phyloP scores from a whole-genome alignment of 129 eudicot genomes.

The Saposhnikovia divaricata region DNA sequence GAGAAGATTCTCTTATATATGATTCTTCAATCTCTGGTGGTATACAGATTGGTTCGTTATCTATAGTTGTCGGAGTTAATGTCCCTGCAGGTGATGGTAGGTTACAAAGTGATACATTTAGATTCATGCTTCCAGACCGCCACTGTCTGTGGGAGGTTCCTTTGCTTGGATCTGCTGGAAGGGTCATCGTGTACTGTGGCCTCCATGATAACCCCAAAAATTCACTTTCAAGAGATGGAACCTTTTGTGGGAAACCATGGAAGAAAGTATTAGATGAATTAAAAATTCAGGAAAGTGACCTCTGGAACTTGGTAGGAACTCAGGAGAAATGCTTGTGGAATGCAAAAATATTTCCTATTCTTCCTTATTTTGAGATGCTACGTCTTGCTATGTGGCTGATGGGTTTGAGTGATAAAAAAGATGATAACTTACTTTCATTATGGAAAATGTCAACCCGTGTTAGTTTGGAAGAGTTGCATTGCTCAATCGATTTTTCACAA shows the following conservation, averaged over 20 bases:
- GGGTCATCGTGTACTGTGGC: conserved; percentile 87
- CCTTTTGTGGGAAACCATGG: conserved; percentile 98
- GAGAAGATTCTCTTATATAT: conserved; percentile 82
- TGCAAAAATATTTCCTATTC: conserved; percentile 77
- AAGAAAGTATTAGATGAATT: conserved; percentile 62
- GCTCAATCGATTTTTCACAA: conserved; percentile 71
- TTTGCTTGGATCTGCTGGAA: conserved; percentile 46
- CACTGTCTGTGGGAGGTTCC: conserved; percentile 99
- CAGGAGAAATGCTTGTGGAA: conserved; percentile 90
- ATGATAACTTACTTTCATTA: conserved; percentile 24
- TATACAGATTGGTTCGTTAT: conserved; percentile 83
- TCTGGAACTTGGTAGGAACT: conserved; percentile 46
- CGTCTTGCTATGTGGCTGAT: conserved; percentile 76
- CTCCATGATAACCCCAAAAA: conserved; percentile 93
- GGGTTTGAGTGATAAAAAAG: conserved; percentile 51
- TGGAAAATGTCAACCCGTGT: conserved; percentile 68
- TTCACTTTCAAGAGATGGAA: conserved; percentile 50
- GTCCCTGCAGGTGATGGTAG: conserved; percentile 37
- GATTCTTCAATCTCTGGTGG: conserved; percentile 75
- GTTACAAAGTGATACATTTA: conserved; percentile 19
- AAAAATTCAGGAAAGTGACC: conserved; percentile 55
- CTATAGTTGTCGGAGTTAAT: conserved; percentile 73
- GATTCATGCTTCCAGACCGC: conserved; percentile 83
- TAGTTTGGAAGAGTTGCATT: conserved; percentile 87
- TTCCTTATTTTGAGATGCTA: conserved; percentile 76